Conservation (phyloP, 176 grass and related monocot genomes). For the Ampelocalamus luodianensis region DNA sequence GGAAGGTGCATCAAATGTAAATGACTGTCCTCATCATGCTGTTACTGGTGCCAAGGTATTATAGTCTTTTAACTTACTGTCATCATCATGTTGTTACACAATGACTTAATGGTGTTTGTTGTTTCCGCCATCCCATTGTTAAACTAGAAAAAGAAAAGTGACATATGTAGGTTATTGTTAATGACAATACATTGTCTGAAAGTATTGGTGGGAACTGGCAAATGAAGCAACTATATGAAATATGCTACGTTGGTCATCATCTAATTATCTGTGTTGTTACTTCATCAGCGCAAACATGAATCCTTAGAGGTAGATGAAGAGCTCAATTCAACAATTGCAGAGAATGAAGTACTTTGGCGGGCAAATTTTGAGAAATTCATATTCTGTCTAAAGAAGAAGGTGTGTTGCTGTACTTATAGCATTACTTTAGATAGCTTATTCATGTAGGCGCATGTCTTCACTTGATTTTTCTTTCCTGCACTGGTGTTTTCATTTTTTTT, state of each 20-base stretch:
- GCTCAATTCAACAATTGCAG: conserved; percentile 60
- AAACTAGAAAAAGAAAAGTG: conserved; percentile 20
- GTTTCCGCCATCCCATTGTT: conserved; percentile 37
- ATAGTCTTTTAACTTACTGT: conserved; percentile 9
- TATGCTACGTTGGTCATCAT: conserved; percentile 39
- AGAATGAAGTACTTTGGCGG: conserved; percentile 88
- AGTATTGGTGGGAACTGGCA: conserved; percentile 1
- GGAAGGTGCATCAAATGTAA: conserved; percentile 40
- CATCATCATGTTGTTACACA: background rate
- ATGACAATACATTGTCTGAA: conserved; percentile 6
- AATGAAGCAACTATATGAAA: conserved; percentile 35
- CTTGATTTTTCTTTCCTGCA: background rate
- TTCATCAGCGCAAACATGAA: conserved; percentile 75
- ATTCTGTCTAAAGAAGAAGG: conserved; percentile 88
- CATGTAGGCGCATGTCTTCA: conserved; percentile 14
- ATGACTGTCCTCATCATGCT: conserved; percentile 38
- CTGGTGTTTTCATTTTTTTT: conserved; percentile 4
- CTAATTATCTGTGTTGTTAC: conserved; percentile 25
- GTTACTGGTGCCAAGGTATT: conserved; percentile 71
- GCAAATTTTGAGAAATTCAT: conserved; percentile 83
- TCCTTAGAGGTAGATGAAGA: conserved; percentile 76
- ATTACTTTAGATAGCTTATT: conserved; percentile 23
- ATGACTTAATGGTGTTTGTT: conserved; percentile 15
- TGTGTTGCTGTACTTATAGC: conserved; percentile 37
- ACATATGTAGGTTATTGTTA: conserved; percentile 23